Conservation (phyloP, 1,284 basidiomycete genomes). For the Earliella scabrosa region DNA sequence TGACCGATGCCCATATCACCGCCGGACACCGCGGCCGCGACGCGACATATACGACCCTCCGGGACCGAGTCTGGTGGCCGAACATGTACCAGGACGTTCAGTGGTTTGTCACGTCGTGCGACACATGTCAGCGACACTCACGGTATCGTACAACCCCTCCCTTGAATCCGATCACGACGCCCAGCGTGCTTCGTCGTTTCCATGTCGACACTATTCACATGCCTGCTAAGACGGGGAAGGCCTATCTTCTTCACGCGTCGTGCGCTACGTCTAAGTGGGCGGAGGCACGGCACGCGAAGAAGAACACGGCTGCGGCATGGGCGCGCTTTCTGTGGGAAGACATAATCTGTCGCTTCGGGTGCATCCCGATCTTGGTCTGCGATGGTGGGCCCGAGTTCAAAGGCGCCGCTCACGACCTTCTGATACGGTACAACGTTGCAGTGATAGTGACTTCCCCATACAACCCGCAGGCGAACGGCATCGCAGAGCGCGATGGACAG, state of each 20-base stretch:
- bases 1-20: conserved; percentile 29
- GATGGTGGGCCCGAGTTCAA: conserved; percentile 38
- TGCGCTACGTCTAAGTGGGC: conserved; percentile 32
- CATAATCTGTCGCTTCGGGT: conserved; percentile 35
- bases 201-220: conserved; percentile 24
- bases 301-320: conserved; percentile 21
- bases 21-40: conserved; percentile 35
- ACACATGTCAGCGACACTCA: conserved; percentile 33
- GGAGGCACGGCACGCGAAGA: conserved; percentile 28
- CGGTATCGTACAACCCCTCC: conserved; percentile 23
- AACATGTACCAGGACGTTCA: conserved; percentile 34
- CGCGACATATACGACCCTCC: conserved; percentile 28
- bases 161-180: background rate
- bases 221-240: conserved; percentile 25
- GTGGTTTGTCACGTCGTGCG: conserved; percentile 38
- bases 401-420: conserved; percentile 28
- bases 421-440: background rate
- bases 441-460: conserved; percentile 35
- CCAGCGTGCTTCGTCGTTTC: background rate
- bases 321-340: conserved; percentile 37
- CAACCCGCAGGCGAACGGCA: conserved; percentile 38
- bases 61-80: no score
- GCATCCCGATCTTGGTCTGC: no score
- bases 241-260: conserved; percentile 34
- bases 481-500: conserved; percentile 28